Conservation (phyloP, 176 grass and related monocot genomes). For the Avena sativa region DNA sequence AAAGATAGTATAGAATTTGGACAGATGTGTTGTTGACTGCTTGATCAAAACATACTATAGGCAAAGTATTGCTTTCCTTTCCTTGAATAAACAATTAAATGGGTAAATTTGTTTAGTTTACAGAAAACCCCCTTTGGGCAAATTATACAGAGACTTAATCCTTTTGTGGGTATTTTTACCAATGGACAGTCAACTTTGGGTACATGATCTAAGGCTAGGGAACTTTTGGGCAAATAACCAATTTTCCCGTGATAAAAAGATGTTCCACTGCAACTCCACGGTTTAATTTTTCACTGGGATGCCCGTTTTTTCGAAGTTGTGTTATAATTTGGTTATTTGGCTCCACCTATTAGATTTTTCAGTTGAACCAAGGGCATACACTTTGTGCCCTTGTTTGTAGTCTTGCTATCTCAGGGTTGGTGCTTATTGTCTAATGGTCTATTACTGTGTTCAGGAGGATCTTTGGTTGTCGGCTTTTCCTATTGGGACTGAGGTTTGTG, state of each 20-base stretch:
- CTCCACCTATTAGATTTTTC: not conserved
- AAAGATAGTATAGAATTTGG: too few relatives aligned
- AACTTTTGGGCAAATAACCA: too few relatives aligned
- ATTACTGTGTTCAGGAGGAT: constrained; percentile 64
- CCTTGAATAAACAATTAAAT: not conserved
- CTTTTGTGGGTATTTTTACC: not conserved
- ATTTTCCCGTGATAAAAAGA: not conserved
- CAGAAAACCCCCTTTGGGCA: not conserved
- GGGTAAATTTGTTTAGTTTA: not conserved
- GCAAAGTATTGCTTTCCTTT: not conserved
- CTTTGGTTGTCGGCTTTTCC: constrained; percentile 74
- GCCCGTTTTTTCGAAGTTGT: not conserved
- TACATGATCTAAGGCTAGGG: too few relatives aligned
- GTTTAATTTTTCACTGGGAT: not conserved
- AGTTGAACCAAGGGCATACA: not conserved
- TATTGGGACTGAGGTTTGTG: constrained; percentile 74
- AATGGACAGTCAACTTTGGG: not conserved
- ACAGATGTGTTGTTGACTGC: too few relatives aligned
- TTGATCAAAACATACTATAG: not conserved
- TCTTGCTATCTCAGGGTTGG: not conserved
- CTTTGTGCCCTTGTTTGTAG: constrained; percentile 22
- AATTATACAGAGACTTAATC: too few relatives aligned
- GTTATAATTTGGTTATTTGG: not conserved
- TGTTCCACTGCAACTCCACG: not conserved
- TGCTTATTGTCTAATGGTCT: constrained; percentile 18